Base-by-base conservation (phyloP, 768 basidiomycete genomes). In the Podaxis sp. region DNA sequence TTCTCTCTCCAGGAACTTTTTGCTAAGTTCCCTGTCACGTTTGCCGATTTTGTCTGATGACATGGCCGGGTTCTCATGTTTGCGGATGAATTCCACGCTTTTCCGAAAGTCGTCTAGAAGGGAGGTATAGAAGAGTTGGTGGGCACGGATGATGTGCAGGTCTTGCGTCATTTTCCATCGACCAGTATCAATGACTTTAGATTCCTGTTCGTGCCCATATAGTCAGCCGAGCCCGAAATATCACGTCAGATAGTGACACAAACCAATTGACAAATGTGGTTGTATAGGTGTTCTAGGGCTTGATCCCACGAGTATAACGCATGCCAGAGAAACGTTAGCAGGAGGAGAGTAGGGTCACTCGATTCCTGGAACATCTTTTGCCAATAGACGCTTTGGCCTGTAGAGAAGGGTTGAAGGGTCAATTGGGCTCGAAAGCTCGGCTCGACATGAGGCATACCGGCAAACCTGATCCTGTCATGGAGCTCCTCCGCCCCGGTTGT, bases 231-330 rank as follows among this genome's bases (percentile, higher is more conserved):
- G 38, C 25, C 19, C 25, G 8, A 56, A 36, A 5, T 50, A 4
- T 9, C 12, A 24, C 15, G 51, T 22, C 41, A 22, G 24, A 29
- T 6, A 6, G 5, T 17, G 13, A 7, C 17, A 71, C 80, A 65
- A 54, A 85, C 85, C 59, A 85, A 71, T 59, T 65, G 70, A 63
- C 75, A 79, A 36, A 87, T 79, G 66, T 85, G 79, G 4, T 69
- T 59, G 63, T 85, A 85, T 6, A 87, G 70, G 24, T 72, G 71
- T 65, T 85, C 85, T 9, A 86, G 68, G 0, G 84, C 75, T 67
- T 86, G 80, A 59, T 87, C 85, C 84, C 84, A 87, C 0, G 82
- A 81, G 64, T 86, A 87, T 55, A 86, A 55, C 4, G 83, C 79
- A 56, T 86, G 80, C 85, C 85, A 86, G 13, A 85, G 70, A 43